Conservation (phyloP, 345 rosid genomes). For the Eucalyptus guilfoylei region DNA sequence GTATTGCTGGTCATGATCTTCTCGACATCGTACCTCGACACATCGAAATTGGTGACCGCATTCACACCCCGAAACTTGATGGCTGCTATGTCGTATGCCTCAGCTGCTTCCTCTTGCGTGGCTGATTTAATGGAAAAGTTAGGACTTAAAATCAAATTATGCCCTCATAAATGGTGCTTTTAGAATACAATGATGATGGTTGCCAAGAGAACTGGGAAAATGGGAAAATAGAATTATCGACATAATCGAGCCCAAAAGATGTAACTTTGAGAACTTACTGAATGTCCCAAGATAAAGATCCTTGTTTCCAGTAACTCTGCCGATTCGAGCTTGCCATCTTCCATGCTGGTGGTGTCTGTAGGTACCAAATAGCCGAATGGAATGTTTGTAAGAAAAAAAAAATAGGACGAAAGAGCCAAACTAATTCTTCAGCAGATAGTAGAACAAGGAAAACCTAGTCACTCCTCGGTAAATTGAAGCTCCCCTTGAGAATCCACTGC, state of each 20-base stretch:
- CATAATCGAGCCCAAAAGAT: neutral
- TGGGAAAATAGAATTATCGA: neutral
- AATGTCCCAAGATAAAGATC: constrained; percentile 83
- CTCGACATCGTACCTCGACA: constrained; percentile 50
- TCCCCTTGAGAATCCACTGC: constrained; percentile 79
- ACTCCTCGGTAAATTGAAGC: constrained; percentile 82
- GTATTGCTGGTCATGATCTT: constrained; percentile 54
- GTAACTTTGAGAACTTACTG: constrained; percentile 23
- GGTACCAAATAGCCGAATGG: neutral
- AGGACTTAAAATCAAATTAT: neutral
- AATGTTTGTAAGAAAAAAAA: neutral
- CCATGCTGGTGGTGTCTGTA: constrained; percentile 81
- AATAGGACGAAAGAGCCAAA: neutral
- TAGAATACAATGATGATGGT: neutral
- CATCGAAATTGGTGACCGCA: constrained; percentile 74
- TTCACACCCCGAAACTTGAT: constrained; percentile 65
- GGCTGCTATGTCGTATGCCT: constrained; percentile 70
- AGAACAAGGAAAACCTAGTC: constrained; percentile 29
- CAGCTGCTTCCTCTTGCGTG: constrained; percentile 84
- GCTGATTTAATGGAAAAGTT: constrained; percentile 16
- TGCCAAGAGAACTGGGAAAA: neutral
- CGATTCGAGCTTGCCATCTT: constrained; percentile 83
- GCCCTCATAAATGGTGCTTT: neutral
- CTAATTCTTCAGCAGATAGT: neutral
- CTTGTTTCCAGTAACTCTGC: constrained; percentile 81